A percentile compares a stretch with the other conserved stretches of the same genome.
phyloP scores from a whole-genome alignment of 345 rosid genomes.

The Carallia brachiata region DNA sequence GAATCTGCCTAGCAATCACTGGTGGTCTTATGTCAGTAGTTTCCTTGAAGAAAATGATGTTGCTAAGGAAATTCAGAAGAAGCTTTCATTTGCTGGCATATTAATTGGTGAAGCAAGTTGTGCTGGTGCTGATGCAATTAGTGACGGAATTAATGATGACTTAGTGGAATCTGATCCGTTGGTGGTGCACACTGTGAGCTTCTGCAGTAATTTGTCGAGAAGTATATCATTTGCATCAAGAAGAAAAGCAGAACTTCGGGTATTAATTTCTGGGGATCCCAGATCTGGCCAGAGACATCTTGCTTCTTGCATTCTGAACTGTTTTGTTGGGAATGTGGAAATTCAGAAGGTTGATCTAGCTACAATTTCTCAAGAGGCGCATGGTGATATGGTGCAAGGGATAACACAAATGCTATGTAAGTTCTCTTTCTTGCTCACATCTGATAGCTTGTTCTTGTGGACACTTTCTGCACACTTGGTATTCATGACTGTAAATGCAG shows the following conservation, averaged over 20 bases:
- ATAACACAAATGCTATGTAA: slow-evolving; percentile 76
- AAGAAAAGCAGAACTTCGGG: slow-evolving; percentile 61
- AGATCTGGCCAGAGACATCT: slow-evolving; percentile 90
- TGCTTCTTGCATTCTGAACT: slow-evolving; percentile 85
- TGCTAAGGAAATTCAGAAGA: slow-evolving; percentile 52
- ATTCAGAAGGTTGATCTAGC: slow-evolving; percentile 90
- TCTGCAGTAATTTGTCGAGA: slow-evolving; percentile 24
- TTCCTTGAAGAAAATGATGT: slow-evolving; percentile 63
- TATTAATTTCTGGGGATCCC: slow-evolving; percentile 77
- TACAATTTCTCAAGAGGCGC: slow-evolving; percentile 87
- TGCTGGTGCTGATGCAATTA: slow-evolving; percentile 37
- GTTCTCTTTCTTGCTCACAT: slow-evolving; percentile 19
- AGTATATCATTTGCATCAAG: slow-evolving; percentile 40
- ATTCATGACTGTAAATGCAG: no score
- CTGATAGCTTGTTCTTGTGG: neutral
- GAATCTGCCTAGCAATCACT: slow-evolving; percentile 46
- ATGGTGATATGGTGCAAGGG: slow-evolving; percentile 85
- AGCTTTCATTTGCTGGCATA: slow-evolving; percentile 58
- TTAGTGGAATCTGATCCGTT: slow-evolving; percentile 33
- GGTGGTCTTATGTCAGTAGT: slow-evolving; percentile 63
- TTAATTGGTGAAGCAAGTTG: slow-evolving; percentile 47
- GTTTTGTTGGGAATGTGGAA: slow-evolving; percentile 77
- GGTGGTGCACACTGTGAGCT: slow-evolving; percentile 26
- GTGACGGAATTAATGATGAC: slow-evolving; percentile 35
- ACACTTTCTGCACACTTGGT: no score